Base-by-base conservation (phyloP, 1,284 basidiomycete species). In the Peniophora sp. region DNA sequence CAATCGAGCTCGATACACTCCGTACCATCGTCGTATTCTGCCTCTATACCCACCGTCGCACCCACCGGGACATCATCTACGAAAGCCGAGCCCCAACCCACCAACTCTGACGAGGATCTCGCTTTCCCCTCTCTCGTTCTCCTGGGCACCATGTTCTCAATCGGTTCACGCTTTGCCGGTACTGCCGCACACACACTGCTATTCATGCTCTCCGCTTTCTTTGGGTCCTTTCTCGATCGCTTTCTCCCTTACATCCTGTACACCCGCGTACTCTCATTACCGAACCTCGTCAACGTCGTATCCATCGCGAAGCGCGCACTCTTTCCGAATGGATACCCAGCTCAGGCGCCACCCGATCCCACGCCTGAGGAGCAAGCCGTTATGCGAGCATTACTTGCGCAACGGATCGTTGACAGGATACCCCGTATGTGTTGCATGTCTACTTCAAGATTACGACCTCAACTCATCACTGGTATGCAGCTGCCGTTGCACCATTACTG, bases 281-380 rank as follows among this genome's bases (percentile, higher is more conserved):
- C 65, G 1, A 70, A 74, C 52, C 63, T 83, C 47, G 68, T 78
- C 44, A 68, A 66, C 48, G 61, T 74, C 51, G 65, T 79, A 24
- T 73, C 76, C 45, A 61, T 70, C 8, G 69, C 77, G 6, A 88
- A 87, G 57, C 72, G 73, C 20, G 74, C 79, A 3, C 71, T 93
- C 36, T 92, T 91, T 60, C 89, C 91, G 3, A 82, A 85, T 53
- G 90, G 89, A 18, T 88, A 88, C 66, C 88, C 88, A 1, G 83
- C 76, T 0, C 77, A 80, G 0, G 63, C 80, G 1, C 79, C 83
- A 3, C 67, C 73, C 3, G 84, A 88, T 48, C 90, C 89, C 22
- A 79, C 79, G 0, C 68, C 69, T 0, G 85, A 87, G 58, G 85
- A 90, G 62, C 85, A 89, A 61, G 67, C 69, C 2, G 70, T 68